Evolutionary conservation across 768 basidiomycete species (phyloP), one percentile per base, ranked within the genome.

Genomic region (Dioszegia aurantiaca): DNA sequence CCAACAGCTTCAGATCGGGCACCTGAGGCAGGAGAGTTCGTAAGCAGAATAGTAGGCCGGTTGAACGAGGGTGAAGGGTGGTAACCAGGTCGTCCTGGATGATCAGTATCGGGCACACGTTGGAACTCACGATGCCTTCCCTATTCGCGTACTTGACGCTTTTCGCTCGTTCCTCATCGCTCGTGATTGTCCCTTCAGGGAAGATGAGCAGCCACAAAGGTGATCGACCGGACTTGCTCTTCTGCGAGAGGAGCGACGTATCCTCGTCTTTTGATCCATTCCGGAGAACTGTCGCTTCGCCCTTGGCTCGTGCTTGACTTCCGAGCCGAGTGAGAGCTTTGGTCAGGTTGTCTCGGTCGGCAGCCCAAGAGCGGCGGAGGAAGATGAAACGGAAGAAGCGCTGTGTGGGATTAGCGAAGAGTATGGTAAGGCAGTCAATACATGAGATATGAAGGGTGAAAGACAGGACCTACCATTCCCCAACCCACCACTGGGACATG

Each of bases 311-410:
- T 4, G 70, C 69, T 10, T 67, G 23, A 5, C 80, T 81, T 1
- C 86, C 91, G 14, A 94, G 79, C 41, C 83, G 80, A 0, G 85
- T 83, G 21, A 95, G 82, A 57, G 84, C 81, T 21, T 80, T 77
- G 26, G 85, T 82, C 4, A 95, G 81, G 61, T 85, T 82, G 10
- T 82, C 70, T 59, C 84, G 81, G 74, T 97, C 93, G 19, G 88
- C 84, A 1, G 87, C 86, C 93, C 91, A 94, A 21, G 88, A 90
- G 33, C 92, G 86, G 17, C 87, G 85, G 23, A 97, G 82, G 77
- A 97, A 97, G 59, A 97, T 90, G 77, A 98, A 98, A 58, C 86
- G 81, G 78, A 85, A 95, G 79, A 91, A 86, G 82, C 88, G 90
- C 95, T 97, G 56, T 83, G 6, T 12, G 14, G n/a, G 8, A 33